A percentile compares a stretch with the other conserved stretches of the same genome.
phyloP scores from a whole-genome alignment of 2,329 filamentous ascomycete genomes.

The Arthroderma sp. region DNA sequence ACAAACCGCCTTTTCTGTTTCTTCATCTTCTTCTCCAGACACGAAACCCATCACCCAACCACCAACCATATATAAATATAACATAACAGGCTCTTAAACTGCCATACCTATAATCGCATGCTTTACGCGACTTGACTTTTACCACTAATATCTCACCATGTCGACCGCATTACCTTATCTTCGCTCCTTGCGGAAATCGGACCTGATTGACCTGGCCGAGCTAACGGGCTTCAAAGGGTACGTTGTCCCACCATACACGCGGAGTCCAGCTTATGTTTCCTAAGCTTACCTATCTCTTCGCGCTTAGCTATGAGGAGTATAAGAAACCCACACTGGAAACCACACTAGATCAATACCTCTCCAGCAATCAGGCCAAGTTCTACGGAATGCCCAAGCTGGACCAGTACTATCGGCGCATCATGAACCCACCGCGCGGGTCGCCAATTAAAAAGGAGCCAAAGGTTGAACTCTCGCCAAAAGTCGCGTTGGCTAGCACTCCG shows the following conservation, averaged over 20 bases:
- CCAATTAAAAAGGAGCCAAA: slow-evolving; percentile 37
- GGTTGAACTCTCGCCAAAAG: slow-evolving; percentile 23
- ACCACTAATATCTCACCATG: slow-evolving; percentile 36
- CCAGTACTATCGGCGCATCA: slow-evolving; percentile 56
- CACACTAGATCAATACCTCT: slow-evolving; percentile 59
- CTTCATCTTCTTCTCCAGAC: neutral
- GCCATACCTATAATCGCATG: slow-evolving; percentile 30
- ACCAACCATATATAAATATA: slow-evolving; percentile 4
- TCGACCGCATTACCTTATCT: slow-evolving; percentile 58
- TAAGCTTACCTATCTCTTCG: neutral
- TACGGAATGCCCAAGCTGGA: slow-evolving; percentile 50
- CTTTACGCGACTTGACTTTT: slow-evolving; percentile 31
- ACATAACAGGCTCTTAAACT: neutral
- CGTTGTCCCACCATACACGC: slow-evolving; percentile 21
- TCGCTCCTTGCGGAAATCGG: slow-evolving; percentile 67
- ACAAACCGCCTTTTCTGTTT: slow-evolving; percentile 10
- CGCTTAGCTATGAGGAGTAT: slow-evolving; percentile 49
- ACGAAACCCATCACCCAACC: too few species aligned
- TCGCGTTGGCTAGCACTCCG: too few species aligned
- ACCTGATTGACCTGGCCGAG: slow-evolving; percentile 62
- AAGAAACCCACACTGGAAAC: slow-evolving; percentile 71
- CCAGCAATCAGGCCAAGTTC: slow-evolving; percentile 53
- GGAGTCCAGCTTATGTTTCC: neutral
- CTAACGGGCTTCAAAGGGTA: slow-evolving; percentile 60
- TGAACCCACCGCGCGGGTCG: slow-evolving; percentile 27